Evolutionary conservation across 106 monocot genomes (phyloP).

Genomic region (Apostasia shenzhenica): DNA sequence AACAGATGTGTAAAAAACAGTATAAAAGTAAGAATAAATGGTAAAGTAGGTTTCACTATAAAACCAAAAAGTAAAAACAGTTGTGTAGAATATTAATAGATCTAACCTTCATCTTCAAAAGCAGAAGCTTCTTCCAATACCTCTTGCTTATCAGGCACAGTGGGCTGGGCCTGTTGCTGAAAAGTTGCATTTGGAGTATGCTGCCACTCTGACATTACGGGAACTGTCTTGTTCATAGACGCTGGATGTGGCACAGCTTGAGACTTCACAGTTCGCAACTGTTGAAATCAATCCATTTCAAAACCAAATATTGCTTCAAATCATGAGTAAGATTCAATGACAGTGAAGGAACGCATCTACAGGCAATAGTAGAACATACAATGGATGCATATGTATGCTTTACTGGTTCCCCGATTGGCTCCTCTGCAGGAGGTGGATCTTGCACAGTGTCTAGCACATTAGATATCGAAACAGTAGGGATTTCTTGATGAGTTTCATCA

Average conservation of each 20-base stretch:
- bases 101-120: conserved; percentile 71
- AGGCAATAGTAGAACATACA: conserved; percentile 28
- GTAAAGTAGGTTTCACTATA: background rate
- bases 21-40: background rate
- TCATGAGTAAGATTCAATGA: background rate
- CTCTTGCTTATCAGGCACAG: conserved; percentile 36
- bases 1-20: background rate
- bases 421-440: conserved; percentile 32
- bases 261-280: conserved; percentile 61
- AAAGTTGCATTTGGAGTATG: conserved; percentile 18
- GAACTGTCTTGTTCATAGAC: conserved; percentile 21
- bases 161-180: conserved; percentile 22
- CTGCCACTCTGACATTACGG: conserved; percentile 38
- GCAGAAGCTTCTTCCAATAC: conserved; percentile 22
- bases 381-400: conserved; percentile 92
- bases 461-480: conserved; percentile 31
- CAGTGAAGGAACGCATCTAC: background rate
- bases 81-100: no score
- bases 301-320: background rate
- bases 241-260: conserved; percentile 17
- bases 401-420: conserved; percentile 30
- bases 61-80: background rate
- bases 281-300: conserved; percentile 7
- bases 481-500: conserved; percentile 40
- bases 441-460: conserved; percentile 11